Base-by-base conservation (phyloP, 257 asterid species). In the Nicotiana noctiflora region DNA sequence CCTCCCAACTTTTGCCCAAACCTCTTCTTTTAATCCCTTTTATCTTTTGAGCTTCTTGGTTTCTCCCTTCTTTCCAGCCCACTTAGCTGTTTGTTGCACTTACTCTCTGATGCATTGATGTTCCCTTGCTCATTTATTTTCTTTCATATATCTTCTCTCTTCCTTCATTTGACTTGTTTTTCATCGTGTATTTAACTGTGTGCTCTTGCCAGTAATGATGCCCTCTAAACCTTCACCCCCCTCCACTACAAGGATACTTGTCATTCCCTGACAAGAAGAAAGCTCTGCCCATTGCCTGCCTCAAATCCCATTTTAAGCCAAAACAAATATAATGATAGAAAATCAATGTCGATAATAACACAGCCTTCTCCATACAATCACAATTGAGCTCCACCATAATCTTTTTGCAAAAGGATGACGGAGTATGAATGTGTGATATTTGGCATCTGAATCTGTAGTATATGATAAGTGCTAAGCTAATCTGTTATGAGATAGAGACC, bases 381-480 rank as follows among this genome's bases (percentile, higher is more conserved):
- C 76, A 68, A 23, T 17, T 68, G 76, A 68, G 76, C 55, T 18
- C 76, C 53, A 67, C 27, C 52, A 32, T 29, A n/a, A n/a, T 37
- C 76, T 37, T 67, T 5, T 67, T 37, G 31, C 53, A 37, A 21
- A 34, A n/a, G 76, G 76, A 40, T 65, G 52, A 65, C 19, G 76
- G 15, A n/a, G 76, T 37, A 37, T 68, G 55, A 37, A 68, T 11
- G 76, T 19, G 56, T 68, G n/a, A 68, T 44, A 46, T 51, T 70
- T 70, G 57, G 57, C 34, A 44, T 44, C 77, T 70, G 77, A 70
- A 44, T 70, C 76, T 70, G 59, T 70, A 19, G 77, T 44, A 44
- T 53, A 1, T 44, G 34, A 17, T 19, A 19, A 68, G n/a, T 68
- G 77, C 57, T 70, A 44, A 44, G 13, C 37, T 44, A 70, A 44